These are phyloP conservation scores for Phytomonas sp. DNA, from an alignment of 208 protist genomes.

Conservation along the genomic window DNA sequence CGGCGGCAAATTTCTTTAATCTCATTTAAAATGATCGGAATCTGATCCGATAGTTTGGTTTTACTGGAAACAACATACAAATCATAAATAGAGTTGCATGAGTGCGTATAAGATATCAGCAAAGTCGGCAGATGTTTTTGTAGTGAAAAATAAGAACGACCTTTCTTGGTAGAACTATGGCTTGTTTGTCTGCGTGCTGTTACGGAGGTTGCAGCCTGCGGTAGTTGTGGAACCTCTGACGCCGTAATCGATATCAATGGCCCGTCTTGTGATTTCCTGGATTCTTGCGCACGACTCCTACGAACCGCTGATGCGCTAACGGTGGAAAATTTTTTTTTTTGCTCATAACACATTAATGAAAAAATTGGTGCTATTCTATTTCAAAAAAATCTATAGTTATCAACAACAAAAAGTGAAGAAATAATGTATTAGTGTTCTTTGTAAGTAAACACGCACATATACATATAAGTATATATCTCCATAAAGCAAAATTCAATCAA, in stretches of 20 bases:
- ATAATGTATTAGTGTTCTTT: neutral
- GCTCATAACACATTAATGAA: neutral
- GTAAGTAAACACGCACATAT: neutral
- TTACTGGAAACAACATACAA: neutral
- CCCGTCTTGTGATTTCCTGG: neutral
- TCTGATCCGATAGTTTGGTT: neutral
- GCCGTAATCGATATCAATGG: neutral
- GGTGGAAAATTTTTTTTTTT: neutral
- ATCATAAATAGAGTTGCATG: neutral
- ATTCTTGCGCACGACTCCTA: neutral
- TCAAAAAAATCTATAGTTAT: neutral
- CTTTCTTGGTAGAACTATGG: neutral
- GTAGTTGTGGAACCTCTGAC: neutral
- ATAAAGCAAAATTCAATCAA: neutral
- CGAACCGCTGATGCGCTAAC: neutral
- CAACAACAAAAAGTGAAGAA: neutral
- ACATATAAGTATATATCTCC: too few relatives aligned
- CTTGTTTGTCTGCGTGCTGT: neutral
- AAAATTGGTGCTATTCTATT: neutral
- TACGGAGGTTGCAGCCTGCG: neutral
- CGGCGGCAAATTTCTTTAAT: neutral
- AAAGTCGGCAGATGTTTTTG: neutral
- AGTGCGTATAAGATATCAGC: neutral
- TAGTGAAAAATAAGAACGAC: neutral
- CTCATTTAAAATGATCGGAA: neutral